Percentiles rank a stretch among this genome's conserved stretches.
These are phyloP conservation scores for Kodamaea laetipori DNA, from an alignment of 805 yeast species.

Conservation along the genomic window DNA sequence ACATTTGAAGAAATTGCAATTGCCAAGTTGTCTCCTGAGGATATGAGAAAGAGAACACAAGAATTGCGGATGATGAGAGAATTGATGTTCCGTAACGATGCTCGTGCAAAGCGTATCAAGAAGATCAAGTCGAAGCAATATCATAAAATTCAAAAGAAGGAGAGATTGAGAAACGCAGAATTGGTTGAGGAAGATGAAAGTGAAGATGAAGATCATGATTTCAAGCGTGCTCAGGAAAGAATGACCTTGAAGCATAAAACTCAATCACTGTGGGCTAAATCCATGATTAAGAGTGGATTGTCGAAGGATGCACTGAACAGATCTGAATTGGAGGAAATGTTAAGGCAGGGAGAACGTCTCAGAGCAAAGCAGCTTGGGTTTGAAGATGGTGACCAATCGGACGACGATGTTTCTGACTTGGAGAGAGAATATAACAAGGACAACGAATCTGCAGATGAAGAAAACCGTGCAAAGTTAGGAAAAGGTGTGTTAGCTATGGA, in stretches of 20 bases:
- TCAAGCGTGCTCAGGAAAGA: conserved; percentile 84
- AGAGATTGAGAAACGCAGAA: conserved; percentile 66
- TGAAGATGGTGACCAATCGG: conserved; percentile 56
- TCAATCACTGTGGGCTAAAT: conserved; percentile 85
- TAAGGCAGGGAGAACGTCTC: conserved; percentile 80
- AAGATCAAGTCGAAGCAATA: conserved; percentile 92
- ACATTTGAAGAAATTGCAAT: conserved; percentile 84
- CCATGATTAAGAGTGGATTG: conserved; percentile 87
- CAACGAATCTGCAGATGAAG: conserved; percentile 37
- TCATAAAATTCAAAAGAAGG: conserved; percentile 84
- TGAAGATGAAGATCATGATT: conserved; percentile 68
- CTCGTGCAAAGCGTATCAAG: conserved; percentile 85
- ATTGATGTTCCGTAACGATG: conserved; percentile 93
- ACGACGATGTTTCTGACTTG: conserved; percentile 52
- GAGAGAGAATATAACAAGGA: conserved; percentile 41
- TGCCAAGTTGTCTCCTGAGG: conserved; percentile 79
- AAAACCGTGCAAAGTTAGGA: conserved; percentile 51
- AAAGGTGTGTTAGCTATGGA: conserved; percentile 95
- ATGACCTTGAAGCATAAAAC: conserved; percentile 91
- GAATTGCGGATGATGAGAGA: conserved; percentile 93
- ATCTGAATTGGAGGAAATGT: conserved; percentile 92
- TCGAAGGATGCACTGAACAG: conserved; percentile 82
- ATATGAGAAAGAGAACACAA: conserved; percentile 70
- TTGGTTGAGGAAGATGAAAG: conserved; percentile 63
- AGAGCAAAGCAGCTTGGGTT: conserved; percentile 71